Evolutionary conservation across 2,329 filamentous ascomycete species (phyloP).

Genomic region (Aspergillus tubingensis): DNA sequence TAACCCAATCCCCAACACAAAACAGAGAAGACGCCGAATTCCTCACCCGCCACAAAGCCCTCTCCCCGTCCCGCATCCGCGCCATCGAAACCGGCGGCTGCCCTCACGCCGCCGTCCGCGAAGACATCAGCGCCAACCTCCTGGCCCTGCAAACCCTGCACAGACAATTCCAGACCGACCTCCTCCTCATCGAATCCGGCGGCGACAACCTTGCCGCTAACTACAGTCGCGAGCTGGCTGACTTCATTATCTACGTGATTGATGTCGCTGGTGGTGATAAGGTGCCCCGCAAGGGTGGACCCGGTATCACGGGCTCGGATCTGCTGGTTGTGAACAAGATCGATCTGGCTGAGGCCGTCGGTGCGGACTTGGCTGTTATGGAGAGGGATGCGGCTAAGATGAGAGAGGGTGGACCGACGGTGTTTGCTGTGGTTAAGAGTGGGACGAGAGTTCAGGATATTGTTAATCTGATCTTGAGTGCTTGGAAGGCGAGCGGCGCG

Average conservation of each 20-base stretch:
- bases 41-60: slow-evolving; percentile 80
- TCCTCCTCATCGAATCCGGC: slow-evolving; percentile 91
- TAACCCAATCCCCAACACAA: not conserved
- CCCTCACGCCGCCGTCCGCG: slow-evolving; percentile 93
- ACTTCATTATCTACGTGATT: slow-evolving; percentile 98
- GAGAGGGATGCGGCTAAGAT: slow-evolving; percentile 92
- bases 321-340: slow-evolving; percentile 96
- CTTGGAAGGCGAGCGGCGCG: slow-evolving; percentile 89
- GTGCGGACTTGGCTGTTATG: slow-evolving; percentile 90
- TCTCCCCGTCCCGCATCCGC: slow-evolving; percentile 79
- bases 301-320: slow-evolving; percentile 95
- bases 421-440: slow-evolving; percentile 97
- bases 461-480: slow-evolving; percentile 81
- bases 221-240: slow-evolving; percentile 90
- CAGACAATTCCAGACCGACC: slow-evolving; percentile 72
- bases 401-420: slow-evolving; percentile 89
- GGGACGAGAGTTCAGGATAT: slow-evolving; percentile 82
- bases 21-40: slow-evolving; percentile 91
- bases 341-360: slow-evolving; percentile 85
- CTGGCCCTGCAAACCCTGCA: slow-evolving; percentile 90
- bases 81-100: slow-evolving; percentile 98
- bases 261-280: slow-evolving; percentile 97
- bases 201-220: slow-evolving; percentile 97
- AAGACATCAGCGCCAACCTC: slow-evolving; percentile 94
- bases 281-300: slow-evolving; percentile 91